phyloP scores from a whole-genome alignment of 1,284 basidiomycete species.

The Hypsizygus ulmarius region DNA sequence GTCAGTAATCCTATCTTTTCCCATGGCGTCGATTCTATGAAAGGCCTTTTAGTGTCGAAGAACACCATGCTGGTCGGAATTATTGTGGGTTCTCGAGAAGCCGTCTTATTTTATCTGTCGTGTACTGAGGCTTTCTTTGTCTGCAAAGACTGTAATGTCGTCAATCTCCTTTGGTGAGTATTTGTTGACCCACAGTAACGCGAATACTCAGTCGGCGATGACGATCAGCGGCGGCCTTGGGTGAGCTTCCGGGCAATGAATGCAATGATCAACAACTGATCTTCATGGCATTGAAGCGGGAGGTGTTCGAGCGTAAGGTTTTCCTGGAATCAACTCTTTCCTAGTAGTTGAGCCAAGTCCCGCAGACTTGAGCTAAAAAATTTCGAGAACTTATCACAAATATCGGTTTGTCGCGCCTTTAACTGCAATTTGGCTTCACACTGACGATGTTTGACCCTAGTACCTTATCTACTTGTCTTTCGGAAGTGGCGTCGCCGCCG shows the following conservation, averaged over 20 bases:
- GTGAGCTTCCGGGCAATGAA: background rate
- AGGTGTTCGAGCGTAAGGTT: no score
- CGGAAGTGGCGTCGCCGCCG: constrained; percentile 16
- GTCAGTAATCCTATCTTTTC: no score
- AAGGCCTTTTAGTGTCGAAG: no score
- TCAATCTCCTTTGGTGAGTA: background rate
- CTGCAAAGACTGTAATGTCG: background rate
- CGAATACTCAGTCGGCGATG: background rate
- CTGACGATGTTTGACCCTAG: background rate
- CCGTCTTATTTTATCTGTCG: background rate
- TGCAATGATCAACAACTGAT: no score
- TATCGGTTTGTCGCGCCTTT: background rate
- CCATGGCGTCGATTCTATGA: no score
- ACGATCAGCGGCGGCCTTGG: background rate
- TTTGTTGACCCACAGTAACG: background rate
- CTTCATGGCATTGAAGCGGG: background rate
- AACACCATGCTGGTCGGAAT: background rate
- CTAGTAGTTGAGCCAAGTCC: background rate
- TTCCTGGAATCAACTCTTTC: background rate
- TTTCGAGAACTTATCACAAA: background rate
- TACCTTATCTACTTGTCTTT: constrained; percentile 18
- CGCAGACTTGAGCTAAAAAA: background rate
- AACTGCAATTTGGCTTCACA: background rate
- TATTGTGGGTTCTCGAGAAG: background rate
- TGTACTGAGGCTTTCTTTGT: background rate